These are phyloP conservation scores for Wickerhamiella qilinensis DNA, from an alignment of 805 yeast species.

Conservation along the genomic window DNA sequence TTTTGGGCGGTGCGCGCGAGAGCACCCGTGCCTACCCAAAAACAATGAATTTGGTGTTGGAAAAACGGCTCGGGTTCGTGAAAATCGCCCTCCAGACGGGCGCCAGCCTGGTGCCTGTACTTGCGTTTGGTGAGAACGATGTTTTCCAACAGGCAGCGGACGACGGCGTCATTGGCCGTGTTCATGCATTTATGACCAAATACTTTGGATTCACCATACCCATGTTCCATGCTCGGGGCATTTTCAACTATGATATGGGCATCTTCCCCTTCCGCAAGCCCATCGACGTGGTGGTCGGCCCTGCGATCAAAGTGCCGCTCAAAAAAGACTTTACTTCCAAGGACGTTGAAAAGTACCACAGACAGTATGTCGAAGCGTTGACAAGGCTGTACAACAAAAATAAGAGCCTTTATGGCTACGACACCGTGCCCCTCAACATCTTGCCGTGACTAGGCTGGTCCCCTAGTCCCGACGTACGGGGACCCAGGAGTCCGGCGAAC, in stretches of 20 bases:
- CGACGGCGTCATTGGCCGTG: conserved; percentile 30
- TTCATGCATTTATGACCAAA: conserved; percentile 61
- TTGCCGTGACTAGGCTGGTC: too few species aligned
- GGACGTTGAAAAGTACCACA: conserved; percentile 38
- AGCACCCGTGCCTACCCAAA: conserved; percentile 51
- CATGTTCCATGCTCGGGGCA: conserved; percentile 78
- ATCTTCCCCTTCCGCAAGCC: conserved; percentile 72
- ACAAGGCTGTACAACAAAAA: conserved; percentile 48
- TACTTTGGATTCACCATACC: conserved; percentile 76
- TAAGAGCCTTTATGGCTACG: conserved; percentile 23
- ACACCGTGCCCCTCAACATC: background rate
- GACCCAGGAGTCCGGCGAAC: too few species aligned
- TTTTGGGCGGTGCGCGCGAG: conserved; percentile 93
- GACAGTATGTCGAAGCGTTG: conserved; percentile 48
- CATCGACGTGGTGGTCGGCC: conserved; percentile 43
- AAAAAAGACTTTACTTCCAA: conserved; percentile 5
- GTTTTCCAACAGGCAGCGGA: conserved; percentile 32
- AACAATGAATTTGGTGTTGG: conserved; percentile 48
- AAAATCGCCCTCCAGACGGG: conserved; percentile 71
- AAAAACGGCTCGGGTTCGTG: conserved; percentile 74
- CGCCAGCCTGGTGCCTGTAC: conserved; percentile 72
- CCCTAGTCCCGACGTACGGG: too few species aligned
- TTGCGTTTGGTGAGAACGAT: conserved; percentile 79
- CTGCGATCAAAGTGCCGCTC: conserved; percentile 23
- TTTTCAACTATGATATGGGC: conserved; percentile 86